phyloP scores from a whole-genome alignment of 768 basidiomycete species.

The Saitozyma podzolica region DNA sequence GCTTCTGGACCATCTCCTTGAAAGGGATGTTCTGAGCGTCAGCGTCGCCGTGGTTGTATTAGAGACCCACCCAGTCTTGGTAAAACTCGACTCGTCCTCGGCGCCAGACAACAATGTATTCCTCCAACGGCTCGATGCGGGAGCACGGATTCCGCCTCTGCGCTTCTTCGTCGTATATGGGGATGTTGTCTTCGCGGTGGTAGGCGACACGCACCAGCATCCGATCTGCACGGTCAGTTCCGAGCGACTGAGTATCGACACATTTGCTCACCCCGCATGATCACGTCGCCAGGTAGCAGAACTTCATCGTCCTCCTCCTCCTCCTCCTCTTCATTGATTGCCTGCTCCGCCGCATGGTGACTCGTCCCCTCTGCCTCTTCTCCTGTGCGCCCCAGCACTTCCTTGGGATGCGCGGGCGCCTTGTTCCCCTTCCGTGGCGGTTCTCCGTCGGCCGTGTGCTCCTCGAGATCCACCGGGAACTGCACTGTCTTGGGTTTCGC shows the following conservation, averaged over 20 bases:
- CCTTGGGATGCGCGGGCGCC: constrained; percentile 60
- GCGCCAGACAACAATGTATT: constrained; percentile 85
- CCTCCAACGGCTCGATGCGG: constrained; percentile 65
- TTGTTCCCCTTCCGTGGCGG: constrained; percentile 37
- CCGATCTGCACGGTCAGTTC: constrained; percentile 62
- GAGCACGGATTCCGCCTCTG: constrained; percentile 63
- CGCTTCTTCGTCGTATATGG: constrained; percentile 31
- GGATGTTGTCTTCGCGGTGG: constrained; percentile 56
- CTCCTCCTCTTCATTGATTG: constrained; percentile 18
- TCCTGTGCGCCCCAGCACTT: constrained; percentile 67
- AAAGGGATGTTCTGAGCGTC: constrained; percentile 58
- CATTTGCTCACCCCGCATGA: constrained; percentile 68
- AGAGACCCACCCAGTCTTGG: constrained; percentile 69
- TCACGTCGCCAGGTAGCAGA: constrained; percentile 57
- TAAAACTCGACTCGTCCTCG: constrained; percentile 77
- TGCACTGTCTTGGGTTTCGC: constrained; percentile 37
- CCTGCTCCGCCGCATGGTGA: constrained; percentile 61
- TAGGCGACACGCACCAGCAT: constrained; percentile 81
- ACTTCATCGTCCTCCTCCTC: constrained; percentile 30
- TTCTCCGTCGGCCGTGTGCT: constrained; percentile 3
- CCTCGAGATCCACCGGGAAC: constrained; percentile 36
- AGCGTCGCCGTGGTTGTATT: not conserved
- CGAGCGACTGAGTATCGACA: not conserved
- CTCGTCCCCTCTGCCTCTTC: constrained; percentile 64
- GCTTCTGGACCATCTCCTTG: constrained; percentile 67